Conservation (phyloP, 306 rosid species). For the Vicia villosa region DNA sequence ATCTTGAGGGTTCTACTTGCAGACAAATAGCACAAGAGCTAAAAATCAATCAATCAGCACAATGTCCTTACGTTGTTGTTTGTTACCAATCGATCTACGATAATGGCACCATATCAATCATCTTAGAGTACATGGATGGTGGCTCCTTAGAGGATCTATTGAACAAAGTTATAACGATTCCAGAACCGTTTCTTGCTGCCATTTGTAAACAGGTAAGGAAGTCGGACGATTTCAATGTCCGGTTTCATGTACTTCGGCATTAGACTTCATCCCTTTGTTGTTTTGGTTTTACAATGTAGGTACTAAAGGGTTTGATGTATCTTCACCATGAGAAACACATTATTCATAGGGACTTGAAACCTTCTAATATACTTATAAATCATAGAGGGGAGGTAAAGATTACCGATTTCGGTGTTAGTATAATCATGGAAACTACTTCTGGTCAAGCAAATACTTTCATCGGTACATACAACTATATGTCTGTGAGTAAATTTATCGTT, state of each 20-base stretch:
- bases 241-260: neutral
- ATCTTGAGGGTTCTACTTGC: conserved; percentile 65
- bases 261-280: conserved; percentile 11
- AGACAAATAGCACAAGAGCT: conserved; percentile 76
- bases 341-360: conserved; percentile 93
- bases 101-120: conserved; percentile 82
- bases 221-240: neutral
- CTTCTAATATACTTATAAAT: conserved; percentile 84
- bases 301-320: conserved; percentile 77
- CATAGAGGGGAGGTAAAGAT: conserved; percentile 96
- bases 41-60: conserved; percentile 86
- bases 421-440: conserved; percentile 76
- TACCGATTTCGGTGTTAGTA: conserved; percentile 96
- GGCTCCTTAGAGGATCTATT: conserved; percentile 88
- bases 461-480: conserved; percentile 93
- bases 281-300: conserved; percentile 51
- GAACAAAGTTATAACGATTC: conserved; percentile 70
- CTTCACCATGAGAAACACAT: conserved; percentile 92
- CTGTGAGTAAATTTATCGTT: conserved; percentile 66
- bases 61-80: conserved; percentile 80
- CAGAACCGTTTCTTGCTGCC: conserved; percentile 79
- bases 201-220: conserved; percentile 79
- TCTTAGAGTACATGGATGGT: conserved; percentile 99
- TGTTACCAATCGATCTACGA: conserved; percentile 79
- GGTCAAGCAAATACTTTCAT: conserved; percentile 86